These are phyloP conservation scores for Lunasporangiospora selenospora DNA, from an alignment of 192 early-diverging fungal genomes.

Conservation along the genomic window DNA sequence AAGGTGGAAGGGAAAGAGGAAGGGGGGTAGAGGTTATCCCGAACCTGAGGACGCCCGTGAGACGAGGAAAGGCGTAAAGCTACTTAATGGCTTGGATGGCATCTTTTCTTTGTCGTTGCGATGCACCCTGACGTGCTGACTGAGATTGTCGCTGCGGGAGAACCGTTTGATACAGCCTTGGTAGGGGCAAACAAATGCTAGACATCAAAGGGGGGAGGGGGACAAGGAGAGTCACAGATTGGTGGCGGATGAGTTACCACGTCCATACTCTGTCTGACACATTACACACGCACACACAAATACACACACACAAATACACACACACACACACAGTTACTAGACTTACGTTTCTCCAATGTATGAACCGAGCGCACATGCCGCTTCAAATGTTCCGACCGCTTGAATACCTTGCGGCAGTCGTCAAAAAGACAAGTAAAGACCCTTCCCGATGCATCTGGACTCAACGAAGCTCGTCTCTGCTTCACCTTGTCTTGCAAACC, in stretches of 20 bases:
- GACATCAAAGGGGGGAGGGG: not conserved
- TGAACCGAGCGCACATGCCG: slow-evolving; percentile 65
- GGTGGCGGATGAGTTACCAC: no score
- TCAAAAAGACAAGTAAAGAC: slow-evolving; percentile 53
- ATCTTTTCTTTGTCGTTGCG: slow-evolving; percentile 55
- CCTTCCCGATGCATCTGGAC: slow-evolving; percentile 3
- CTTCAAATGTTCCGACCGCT: slow-evolving; percentile 64
- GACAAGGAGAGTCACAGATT: no score
- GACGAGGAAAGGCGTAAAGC: slow-evolving; percentile 2
- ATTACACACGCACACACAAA: not conserved
- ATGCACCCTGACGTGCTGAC: slow-evolving; percentile 63
- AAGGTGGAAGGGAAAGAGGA: not conserved
- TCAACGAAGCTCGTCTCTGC: slow-evolving; percentile 23
- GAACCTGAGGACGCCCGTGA: not conserved
- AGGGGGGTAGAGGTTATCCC: not conserved
- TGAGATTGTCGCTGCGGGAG: slow-evolving; percentile 63
- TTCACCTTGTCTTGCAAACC: not conserved
- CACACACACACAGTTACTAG: not conserved
- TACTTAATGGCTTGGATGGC: slow-evolving; percentile 10
- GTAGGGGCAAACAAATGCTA: slow-evolving; percentile 59
- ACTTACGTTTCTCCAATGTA: slow-evolving; percentile 67
- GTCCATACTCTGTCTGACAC: no score
- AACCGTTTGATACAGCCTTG: slow-evolving; percentile 57
- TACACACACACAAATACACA: not conserved
- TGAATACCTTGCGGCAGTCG: slow-evolving; percentile 58